A percentile compares a stretch with the other conserved stretches of the same genome.
Conservation (phyloP, 306 rosid genomes). For the Pyrus pyrifolia region DNA sequence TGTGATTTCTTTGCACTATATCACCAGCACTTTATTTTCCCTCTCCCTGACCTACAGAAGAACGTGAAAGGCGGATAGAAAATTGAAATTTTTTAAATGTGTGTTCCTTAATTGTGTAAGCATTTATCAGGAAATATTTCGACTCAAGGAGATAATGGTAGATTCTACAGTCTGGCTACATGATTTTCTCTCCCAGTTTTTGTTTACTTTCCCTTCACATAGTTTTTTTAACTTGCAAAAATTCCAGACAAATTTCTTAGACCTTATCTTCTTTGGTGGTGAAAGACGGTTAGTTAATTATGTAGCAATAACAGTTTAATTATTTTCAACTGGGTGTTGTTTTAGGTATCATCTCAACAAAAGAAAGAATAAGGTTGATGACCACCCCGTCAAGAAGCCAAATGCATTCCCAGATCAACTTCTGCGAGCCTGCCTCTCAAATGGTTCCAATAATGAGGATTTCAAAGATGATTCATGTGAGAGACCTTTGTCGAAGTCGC, state of each 20-base stretch:
- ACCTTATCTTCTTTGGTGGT: neutral
- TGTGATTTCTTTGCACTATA: neutral
- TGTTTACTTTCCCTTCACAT: neutral
- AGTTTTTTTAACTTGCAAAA: neutral
- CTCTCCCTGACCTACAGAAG: neutral
- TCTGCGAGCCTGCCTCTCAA: slow-evolving; percentile 37
- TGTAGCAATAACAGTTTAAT: neutral
- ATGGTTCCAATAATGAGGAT: slow-evolving; percentile 43
- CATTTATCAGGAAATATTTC: neutral
- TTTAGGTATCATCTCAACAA: slow-evolving; percentile 70
- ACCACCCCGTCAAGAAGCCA: slow-evolving; percentile 38
- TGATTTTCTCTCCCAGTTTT: neutral
- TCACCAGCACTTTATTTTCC: neutral
- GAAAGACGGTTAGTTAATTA: neutral
- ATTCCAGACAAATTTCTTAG: neutral
- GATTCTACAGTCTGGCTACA: neutral
- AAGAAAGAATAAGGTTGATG: slow-evolving; percentile 59
- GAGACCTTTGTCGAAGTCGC: slow-evolving; percentile 65
- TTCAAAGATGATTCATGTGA: slow-evolving; percentile 47
- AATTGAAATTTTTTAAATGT: neutral
- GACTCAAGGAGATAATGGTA: neutral
- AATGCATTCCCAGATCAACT: slow-evolving; percentile 29
- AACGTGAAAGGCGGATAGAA: neutral
- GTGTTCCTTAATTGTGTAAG: neutral
- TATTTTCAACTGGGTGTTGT: neutral